Evolutionary conservation across 139 green algal genomes (phyloP).

Genomic region (Chlamydomonas applanata): DNA sequence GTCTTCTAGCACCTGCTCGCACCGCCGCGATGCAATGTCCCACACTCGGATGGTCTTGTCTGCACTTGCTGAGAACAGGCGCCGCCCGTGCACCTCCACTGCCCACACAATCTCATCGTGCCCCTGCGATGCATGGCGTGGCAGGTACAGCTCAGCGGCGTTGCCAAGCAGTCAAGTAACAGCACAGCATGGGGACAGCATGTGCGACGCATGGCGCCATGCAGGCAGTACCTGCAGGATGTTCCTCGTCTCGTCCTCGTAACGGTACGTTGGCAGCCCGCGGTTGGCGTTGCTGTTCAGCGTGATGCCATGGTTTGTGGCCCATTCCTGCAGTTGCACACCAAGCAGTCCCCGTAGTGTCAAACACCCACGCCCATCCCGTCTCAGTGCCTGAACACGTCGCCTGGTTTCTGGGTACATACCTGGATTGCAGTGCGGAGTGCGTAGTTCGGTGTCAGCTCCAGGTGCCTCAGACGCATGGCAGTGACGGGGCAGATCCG

Average conservation of each 20-base stretch:
- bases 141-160: too few species aligned
- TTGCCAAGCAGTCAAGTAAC: too few species aligned
- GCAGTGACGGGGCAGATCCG: constrained; percentile 90
- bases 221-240: constrained; percentile 67
- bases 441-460: constrained; percentile 92
- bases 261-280: constrained; percentile 1
- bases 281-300: constrained; percentile 34
- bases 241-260: constrained; percentile 65
- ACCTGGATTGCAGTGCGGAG: constrained; percentile 85
- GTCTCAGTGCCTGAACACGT: too few species aligned
- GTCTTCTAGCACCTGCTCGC: constrained; percentile 84
- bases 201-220: background rate
- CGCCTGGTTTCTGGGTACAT: too few species aligned
- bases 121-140: constrained; percentile 52
- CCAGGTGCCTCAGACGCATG: constrained; percentile 81
- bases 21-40: constrained; percentile 70
- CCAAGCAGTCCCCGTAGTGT: too few species aligned
- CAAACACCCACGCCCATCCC: too few species aligned
- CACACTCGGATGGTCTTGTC: constrained; percentile 93
- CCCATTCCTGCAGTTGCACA: constrained; percentile 87
- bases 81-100: constrained; percentile 69
- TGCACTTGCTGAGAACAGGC: constrained; percentile 83
- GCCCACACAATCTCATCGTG: constrained; percentile 97
- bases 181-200: too few species aligned
- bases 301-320: constrained; percentile 50